A percentile compares a stretch with the other conserved stretches of the same genome.
These are phyloP conservation scores for Endoconidiophora laricicola DNA, from an alignment of 2,329 filamentous ascomycete genomes.

Conservation along the genomic window DNA sequence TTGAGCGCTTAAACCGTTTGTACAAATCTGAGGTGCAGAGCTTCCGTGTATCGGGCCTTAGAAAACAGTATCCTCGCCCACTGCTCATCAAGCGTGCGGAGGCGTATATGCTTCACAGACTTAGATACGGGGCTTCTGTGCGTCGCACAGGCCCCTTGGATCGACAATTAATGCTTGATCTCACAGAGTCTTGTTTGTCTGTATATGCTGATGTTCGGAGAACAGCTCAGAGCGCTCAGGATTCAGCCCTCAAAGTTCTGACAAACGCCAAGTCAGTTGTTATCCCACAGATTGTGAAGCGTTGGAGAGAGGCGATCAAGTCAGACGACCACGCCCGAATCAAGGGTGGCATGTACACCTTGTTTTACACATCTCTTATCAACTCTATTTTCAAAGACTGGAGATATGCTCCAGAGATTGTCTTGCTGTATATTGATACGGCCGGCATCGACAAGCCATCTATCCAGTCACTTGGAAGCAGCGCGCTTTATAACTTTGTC, in stretches of 20 bases:
- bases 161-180: slow-evolving; percentile 65
- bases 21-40: slow-evolving; percentile 76
- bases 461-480: slow-evolving; percentile 74
- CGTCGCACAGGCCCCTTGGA: slow-evolving; percentile 83
- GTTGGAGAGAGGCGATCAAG: slow-evolving; percentile 62
- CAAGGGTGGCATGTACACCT: slow-evolving; percentile 83
- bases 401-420: slow-evolving; percentile 82
- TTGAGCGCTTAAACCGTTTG: slow-evolving; percentile 72
- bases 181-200: slow-evolving; percentile 79
- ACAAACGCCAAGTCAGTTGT: slow-evolving; percentile 78
- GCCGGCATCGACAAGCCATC: slow-evolving; percentile 85
- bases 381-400: slow-evolving; percentile 84
- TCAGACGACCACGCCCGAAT: slow-evolving; percentile 76
- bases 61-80: slow-evolving; percentile 84
- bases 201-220: slow-evolving; percentile 91
- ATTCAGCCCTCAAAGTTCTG: slow-evolving; percentile 82
- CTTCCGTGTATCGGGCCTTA: slow-evolving; percentile 84
- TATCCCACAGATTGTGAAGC: slow-evolving; percentile 70
- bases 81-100: slow-evolving; percentile 85
- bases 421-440: slow-evolving; percentile 78
- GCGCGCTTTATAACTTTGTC: slow-evolving; percentile 68
- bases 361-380: slow-evolving; percentile 74
- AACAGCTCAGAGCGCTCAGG: slow-evolving; percentile 78
- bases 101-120: slow-evolving; percentile 84
- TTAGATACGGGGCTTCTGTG: slow-evolving; percentile 82